Evolutionary conservation across 768 basidiomycete species (phyloP), one percentile per base, ranked within the genome.

Genomic region (Mycena vulgaris): DNA sequence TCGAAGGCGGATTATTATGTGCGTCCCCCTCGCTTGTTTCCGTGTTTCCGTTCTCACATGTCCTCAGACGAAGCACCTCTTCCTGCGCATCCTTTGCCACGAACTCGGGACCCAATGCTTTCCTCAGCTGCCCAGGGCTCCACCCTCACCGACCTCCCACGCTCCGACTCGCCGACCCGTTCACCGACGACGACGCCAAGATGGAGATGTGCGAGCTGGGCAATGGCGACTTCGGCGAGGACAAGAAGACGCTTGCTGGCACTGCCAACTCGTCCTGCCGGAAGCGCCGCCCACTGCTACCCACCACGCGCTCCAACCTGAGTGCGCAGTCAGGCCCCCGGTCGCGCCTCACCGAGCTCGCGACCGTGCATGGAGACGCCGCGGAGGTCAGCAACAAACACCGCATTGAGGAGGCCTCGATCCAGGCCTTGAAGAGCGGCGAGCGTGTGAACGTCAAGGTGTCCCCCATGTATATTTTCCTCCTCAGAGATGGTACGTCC

Each of bases 1-100:
- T 92, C 91, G 8, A 91, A 93, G 79, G 87, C 86, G 14, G 92
- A 93, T 75, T 94, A 93, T 76, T 94, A 91, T 79, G 67, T 72
- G 19, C 2, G 71, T 72, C 25, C 19, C 42, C 13, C 58, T 4
- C 17, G 48, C 25, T 30, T 5, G 10, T 57, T 30, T 30, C 7
- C 13, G 7, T 6, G 4, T 33, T 27, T 16, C 53, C 33, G 3
- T 10, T 4, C 37, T 51, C n/a, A 51, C 13, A 1, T 25, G 13
- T 6, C 33, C 16, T 37, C 23, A 70, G 68, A 72, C 78, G 17
- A 84, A 88, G 66, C 93, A 94, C 75, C 86, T 95, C 25, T 94
- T 94, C 81, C 80, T 93, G 40, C 88, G 89, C 23, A 80, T 93
- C 39, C 84, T 94, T 28, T 88, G 88, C 69, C 93, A 95, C 75